Evolutionary conservation across 805 yeast species (phyloP), one percentile per base, ranked within the genome.

Genomic region (Hanseniaspora guilliermondii): DNA sequence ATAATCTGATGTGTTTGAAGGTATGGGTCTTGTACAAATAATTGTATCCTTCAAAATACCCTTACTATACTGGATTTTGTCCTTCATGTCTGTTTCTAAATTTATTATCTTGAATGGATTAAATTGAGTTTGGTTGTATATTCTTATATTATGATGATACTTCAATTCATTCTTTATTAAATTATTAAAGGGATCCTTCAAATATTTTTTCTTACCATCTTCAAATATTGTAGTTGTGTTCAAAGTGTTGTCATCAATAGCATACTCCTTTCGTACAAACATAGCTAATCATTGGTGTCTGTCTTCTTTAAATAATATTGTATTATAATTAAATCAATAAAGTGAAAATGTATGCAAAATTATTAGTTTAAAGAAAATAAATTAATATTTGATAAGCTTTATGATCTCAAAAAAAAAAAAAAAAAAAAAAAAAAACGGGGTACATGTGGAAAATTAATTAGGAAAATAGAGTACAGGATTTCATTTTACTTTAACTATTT

Each of bases 151-250:
- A 24, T 44, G 49, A 16, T 52, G 55, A 16, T 27, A 36, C 19
- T 36, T 17, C 6, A 52, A 30, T 17, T 52, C 55, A 37, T 52
- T 49, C 17, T 52, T 52, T 19, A 52, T 30, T 4, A 52, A 24
- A 5, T 17, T 32, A 16, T 52, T 52, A 14, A 52, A 52, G 1
- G 49, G 49, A 30, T 42, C 38, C 17, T 19, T 19, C 5, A 52
- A 14, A 17, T 52, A 52, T 38, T 52, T 52, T 33, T 52, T 52
- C 14, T 19, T 36, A 24, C 45, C 41, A n/a, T 27, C 24, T 7
- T 44, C 49, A n/a, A 52, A 52, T 2, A 44, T 42, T 14, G 55
- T 44, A 8, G 7, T 32, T 6, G 47, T 21, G 19, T 32, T 17
- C 19, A 44, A n/a, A 17, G 19, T 44, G 37, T 44, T 44, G 17